Evolutionary conservation across 345 rosid genomes (phyloP).

Genomic region (Turritis glabra): DNA sequence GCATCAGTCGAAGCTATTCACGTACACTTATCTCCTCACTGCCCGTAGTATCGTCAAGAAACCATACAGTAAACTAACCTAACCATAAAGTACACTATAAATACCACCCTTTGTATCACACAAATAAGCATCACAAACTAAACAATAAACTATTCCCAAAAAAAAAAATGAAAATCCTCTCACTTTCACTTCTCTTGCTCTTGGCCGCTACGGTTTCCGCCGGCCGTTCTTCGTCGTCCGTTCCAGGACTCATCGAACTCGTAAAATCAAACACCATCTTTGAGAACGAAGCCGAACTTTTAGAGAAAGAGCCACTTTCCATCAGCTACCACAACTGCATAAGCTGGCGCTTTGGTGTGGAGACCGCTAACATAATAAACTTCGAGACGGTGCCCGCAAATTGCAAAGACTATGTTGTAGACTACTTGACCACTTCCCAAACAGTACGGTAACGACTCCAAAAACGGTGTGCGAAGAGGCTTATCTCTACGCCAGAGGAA

Average conservation of each 20-base stretch:
- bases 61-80: background rate
- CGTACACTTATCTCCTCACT: background rate
- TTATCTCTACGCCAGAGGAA: slow-evolving; percentile 41
- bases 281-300: slow-evolving; percentile 4
- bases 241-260: slow-evolving; percentile 15
- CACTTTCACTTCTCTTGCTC: slow-evolving; percentile 31
- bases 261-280: background rate
- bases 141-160: slow-evolving; percentile 9
- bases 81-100: slow-evolving; percentile 21
- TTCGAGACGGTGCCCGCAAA: slow-evolving; percentile 50
- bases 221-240: background rate
- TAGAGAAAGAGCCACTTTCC: slow-evolving; percentile 13
- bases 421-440: slow-evolving; percentile 31
- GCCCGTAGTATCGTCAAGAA: background rate
- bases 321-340: slow-evolving; percentile 44
- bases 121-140: slow-evolving; percentile 24
- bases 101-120: slow-evolving; percentile 7
- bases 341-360: slow-evolving; percentile 75
- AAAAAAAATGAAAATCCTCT: slow-evolving; percentile 25
- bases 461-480: slow-evolving; percentile 45
- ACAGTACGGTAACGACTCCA: slow-evolving; percentile 51
- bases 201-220: slow-evolving; percentile 36
- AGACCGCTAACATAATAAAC: slow-evolving; percentile 48
- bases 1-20: background rate
- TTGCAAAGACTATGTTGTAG: slow-evolving; percentile 55